Evolutionary conservation across 2,329 filamentous ascomycete genomes (phyloP).

Genomic region (Dothiorella sarmentorum): DNA sequence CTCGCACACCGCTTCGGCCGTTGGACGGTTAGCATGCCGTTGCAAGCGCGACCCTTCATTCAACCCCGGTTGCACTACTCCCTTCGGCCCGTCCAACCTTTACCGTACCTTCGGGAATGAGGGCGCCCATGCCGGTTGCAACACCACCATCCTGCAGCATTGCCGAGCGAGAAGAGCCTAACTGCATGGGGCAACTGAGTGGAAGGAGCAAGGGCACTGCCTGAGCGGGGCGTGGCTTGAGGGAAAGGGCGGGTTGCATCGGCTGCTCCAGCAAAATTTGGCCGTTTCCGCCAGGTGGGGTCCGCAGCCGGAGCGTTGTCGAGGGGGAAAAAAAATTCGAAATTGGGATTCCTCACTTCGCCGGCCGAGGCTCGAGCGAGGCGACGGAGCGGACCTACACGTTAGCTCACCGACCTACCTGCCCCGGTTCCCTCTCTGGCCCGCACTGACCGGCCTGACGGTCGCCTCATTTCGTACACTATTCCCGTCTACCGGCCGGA

Average conservation of each 20-base stretch:
- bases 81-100: conserved; percentile 1
- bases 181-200: conserved; percentile 1
- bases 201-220: background rate
- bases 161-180: background rate
- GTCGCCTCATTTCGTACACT: background rate
- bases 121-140: background rate
- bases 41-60: background rate
- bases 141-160: background rate
- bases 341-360: conserved; percentile 1
- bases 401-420: conserved; percentile 1
- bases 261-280: conserved; percentile 6
- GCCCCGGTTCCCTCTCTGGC: background rate
- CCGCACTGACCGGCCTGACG: background rate
- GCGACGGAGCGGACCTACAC: background rate
- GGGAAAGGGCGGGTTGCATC: background rate
- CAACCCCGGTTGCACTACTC: conserved; percentile 1
- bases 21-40: background rate
- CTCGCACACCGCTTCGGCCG: conserved; percentile 11
- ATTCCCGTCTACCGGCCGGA: background rate
- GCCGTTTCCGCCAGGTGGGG: conserved; percentile 1
- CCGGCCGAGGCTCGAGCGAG: conserved; percentile 13
- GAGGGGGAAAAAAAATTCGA: background rate
- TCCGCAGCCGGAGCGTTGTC: background rate
- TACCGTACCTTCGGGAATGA: background rate
- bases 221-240: conserved; percentile 10